phyloP scores from a whole-genome alignment of 176 grass and related monocot genomes.

The Otatea glauca region DNA sequence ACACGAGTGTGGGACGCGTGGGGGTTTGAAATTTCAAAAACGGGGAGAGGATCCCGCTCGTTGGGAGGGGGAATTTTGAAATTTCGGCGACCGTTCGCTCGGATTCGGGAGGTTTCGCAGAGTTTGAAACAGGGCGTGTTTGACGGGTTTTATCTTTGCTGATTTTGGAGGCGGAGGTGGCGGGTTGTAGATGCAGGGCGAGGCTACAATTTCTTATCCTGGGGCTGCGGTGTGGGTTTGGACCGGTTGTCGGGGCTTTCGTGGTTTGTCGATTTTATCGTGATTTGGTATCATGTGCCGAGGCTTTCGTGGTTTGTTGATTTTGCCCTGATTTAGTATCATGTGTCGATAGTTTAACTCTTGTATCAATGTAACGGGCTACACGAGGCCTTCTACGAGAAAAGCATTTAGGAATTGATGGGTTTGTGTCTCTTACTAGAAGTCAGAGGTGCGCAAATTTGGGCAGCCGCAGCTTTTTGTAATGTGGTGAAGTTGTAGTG shows the following conservation, averaged over 20 bases:
- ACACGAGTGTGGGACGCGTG: constrained; percentile 3
- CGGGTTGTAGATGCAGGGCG: background rate
- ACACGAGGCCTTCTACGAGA: no score
- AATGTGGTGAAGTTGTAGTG: no score
- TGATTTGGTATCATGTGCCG: background rate
- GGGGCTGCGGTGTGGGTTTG: constrained; percentile 30
- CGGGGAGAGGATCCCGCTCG: constrained; percentile 45
- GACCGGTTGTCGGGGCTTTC: background rate
- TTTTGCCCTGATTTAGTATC: background rate
- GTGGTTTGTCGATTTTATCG: background rate
- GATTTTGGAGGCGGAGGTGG: constrained; percentile 22
- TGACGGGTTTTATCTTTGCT: constrained; percentile 18
- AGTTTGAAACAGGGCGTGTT: constrained; percentile 40
- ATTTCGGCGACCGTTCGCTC: constrained; percentile 38
- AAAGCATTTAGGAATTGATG: no score
- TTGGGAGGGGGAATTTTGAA: constrained; percentile 6
- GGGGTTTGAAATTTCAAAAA: constrained; percentile 56
- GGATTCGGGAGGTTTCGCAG: constrained; percentile 39
- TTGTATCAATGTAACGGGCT: no score
- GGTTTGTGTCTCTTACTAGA: no score
- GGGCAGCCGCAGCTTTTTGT: no score
- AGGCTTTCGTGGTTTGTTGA: background rate
- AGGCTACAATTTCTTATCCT: background rate
- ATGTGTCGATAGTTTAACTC: no score
- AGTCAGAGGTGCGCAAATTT: no score